phyloP scores from a whole-genome alignment of 768 basidiomycete species.

The Tulasnella sp. region DNA sequence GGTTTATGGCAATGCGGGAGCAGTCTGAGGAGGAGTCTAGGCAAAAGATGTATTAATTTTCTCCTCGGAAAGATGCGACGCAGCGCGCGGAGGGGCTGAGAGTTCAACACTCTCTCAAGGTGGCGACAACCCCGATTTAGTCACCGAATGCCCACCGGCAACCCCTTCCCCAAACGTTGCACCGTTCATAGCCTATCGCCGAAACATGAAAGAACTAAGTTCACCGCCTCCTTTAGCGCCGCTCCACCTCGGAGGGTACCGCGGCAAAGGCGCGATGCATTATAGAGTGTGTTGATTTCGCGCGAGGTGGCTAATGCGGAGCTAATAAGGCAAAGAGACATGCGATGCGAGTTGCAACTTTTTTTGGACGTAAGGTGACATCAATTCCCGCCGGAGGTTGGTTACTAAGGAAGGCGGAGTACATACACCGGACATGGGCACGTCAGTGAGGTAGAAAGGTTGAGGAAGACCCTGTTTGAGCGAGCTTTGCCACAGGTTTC shows the following conservation, averaged over 20 bases:
- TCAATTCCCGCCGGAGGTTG: no score
- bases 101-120: conserved; percentile 1
- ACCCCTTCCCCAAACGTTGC: no score
- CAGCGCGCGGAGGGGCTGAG: not conserved
- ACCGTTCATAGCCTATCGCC: not conserved
- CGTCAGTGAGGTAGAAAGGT: no score
- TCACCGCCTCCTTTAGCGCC: not conserved
- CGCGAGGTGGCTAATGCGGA: not conserved
- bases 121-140: not conserved
- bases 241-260: not conserved
- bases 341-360: no score
- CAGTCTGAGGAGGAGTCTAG: no score
- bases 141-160: not conserved
- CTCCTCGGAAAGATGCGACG: not conserved
- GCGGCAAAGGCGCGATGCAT: not conserved
- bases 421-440: no score
- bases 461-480: no score
- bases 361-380: no score
- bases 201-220: not conserved
- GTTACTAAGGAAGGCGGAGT: no score
- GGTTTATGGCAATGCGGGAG: no score
- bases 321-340: not conserved
- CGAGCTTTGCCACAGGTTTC: no score
- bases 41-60: no score
- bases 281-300: not conserved